Evolutionary conservation across 805 yeast species (phyloP).

Genomic region (Yamadazyma philogaea): DNA sequence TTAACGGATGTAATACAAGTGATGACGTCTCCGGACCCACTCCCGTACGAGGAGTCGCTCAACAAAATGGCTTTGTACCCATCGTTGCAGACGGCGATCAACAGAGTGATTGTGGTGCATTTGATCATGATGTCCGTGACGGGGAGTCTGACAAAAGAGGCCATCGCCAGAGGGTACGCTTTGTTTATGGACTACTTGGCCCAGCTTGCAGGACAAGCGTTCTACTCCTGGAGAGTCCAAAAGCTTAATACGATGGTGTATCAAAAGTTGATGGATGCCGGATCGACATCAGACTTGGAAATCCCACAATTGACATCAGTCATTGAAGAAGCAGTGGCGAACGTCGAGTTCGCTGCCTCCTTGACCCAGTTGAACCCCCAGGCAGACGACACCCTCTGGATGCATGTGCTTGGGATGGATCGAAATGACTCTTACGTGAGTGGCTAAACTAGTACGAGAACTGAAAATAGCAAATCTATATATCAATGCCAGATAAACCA

Average conservation of each 20-base stretch:
- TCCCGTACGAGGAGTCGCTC: neutral
- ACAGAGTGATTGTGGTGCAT: constrained; percentile 31
- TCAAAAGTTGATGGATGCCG: neutral
- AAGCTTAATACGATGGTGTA: constrained; percentile 7
- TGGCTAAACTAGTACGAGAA: too few species aligned
- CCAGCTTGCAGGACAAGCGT: constrained; percentile 3
- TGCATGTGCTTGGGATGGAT: constrained; percentile 6
- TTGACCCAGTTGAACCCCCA: constrained; percentile 1
- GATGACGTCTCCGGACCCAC: neutral
- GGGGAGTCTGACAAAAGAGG: constrained; percentile 1
- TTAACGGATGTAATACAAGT: neutral
- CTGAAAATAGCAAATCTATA: too few species aligned
- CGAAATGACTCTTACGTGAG: neutral
- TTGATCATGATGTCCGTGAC: constrained; percentile 15
- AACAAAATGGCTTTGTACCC: constrained; percentile 1
- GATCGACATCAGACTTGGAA: neutral
- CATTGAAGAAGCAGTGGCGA: neutral
- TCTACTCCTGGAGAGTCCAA: constrained; percentile 11
- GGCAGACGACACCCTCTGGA: constrained; percentile 8
- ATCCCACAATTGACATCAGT: neutral
- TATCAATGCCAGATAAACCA: too few species aligned
- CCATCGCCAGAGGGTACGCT: neutral
- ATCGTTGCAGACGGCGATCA: constrained; percentile 32
- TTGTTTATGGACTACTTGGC: constrained; percentile 3
- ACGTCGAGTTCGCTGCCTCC: constrained; percentile 7